Conservation (phyloP, 257 asterid genomes). For the Solanum virginianum region DNA sequence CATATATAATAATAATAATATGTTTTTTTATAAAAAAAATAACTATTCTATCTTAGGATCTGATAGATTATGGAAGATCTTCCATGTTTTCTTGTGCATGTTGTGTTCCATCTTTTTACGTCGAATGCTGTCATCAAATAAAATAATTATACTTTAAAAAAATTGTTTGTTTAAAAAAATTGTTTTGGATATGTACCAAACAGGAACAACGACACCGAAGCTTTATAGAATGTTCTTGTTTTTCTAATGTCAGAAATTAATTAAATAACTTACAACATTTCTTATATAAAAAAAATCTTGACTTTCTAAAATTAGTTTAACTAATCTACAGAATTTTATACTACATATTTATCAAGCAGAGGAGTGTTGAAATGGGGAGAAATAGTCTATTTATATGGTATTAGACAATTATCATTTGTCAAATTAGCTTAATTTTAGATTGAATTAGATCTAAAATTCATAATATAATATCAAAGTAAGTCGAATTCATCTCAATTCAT, state of each 20-base stretch:
- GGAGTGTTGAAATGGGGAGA: too few relatives aligned
- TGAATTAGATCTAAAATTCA: too few relatives aligned
- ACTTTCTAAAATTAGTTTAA: not conserved
- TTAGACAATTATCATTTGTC: too few relatives aligned
- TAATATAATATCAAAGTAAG: too few relatives aligned
- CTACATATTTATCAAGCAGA: too few relatives aligned
- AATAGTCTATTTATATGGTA: too few relatives aligned
- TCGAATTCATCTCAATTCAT: too few relatives aligned
- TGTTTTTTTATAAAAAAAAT: not conserved
- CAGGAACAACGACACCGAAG: conserved; percentile 14
- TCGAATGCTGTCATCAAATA: conserved; percentile 7
- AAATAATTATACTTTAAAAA: not conserved
- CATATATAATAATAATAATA: not conserved
- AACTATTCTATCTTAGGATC: not conserved
- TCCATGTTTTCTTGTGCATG: conserved; percentile 23
- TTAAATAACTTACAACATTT: not conserved
- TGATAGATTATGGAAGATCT: conserved; percentile 24
- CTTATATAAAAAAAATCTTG: not conserved
- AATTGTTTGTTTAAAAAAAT: not conserved
- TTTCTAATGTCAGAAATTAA: not conserved
- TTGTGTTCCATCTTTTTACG: conserved; percentile 15
- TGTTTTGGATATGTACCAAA: conserved; percentile 1
- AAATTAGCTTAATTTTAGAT: too few relatives aligned
- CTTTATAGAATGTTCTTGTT: conserved; percentile 18
- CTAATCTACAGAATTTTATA: not conserved